Evolutionary conservation across 345 rosid species (phyloP), one percentile per base, ranked within the genome.

Genomic region (Sisymbrium irio): DNA sequence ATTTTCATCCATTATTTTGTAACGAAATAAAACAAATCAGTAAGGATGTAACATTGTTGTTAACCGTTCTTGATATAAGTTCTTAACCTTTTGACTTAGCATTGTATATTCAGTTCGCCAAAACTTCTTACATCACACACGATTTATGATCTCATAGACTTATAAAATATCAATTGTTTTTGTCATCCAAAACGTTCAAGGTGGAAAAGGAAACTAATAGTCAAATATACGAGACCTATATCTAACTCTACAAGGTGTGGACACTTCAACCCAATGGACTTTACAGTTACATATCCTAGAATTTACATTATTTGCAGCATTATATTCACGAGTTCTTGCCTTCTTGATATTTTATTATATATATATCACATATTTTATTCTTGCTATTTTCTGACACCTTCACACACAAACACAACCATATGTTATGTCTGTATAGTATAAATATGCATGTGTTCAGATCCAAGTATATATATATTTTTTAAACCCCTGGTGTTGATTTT

Each of bases 351-450:
- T 65, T 47, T 33, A 32, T 32, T 22, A 51, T 25, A 22, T 4
- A 47, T 13, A n/a, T n/a, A 32, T 11, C 10, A 46, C 22, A 30
- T 51, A 37, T 53, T 54, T 54, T 64, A 54, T 42, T 73, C 15
- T 37, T 57, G 14, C 14, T 12, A 27, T 6, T 56, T 58, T 58
- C 22, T 57, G 15, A 4, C 66, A 66, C 61, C 37, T 36, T 12
- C 66, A 66, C 44, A 58, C 25, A 36, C 49, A 49, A 37, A 27
- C 45, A 74, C 33, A 57, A n/a, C 67, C 54, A 74, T 67, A 59
- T 58, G 15, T 28, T 49, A 19, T 47, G 37, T 27, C 47, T 39
- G 27, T 39, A 49, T 39, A 28, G 5, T 28, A 27, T 49, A 20
- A 66, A 67, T 14, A 67, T 19, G 45, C 73, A 40, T 40, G 54